Evolutionary conservation across 2,329 filamentous ascomycete species (phyloP), one percentile per base, ranked within the genome.

Genomic region (Metarhizium anisopliae): DNA sequence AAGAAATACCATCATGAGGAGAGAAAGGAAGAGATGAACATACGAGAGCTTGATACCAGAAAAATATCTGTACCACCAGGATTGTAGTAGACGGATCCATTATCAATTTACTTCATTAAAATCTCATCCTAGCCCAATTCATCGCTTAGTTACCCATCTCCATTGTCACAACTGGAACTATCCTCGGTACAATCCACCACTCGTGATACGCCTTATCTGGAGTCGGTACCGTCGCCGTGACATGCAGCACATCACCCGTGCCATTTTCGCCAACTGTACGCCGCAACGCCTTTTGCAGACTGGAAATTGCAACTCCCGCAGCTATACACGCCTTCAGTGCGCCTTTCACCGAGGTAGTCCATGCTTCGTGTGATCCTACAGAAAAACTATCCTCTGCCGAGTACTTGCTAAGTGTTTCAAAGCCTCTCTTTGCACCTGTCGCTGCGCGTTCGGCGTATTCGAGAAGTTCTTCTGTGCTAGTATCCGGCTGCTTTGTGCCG

Each of bases 271-370:
- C 29, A 5, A 8, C 18, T n/a, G 20, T 49, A 18, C n/a, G 69
- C 18, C 74, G 70, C 8, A 86, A 62, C 2, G 77, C 78, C 67
- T 83, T 86, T 63, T 78, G 80, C 51, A 87, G 68, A 1, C 75
- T 76, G 29, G 78, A 77, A 47, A 89, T 78, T 0, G 84, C 82
- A 59, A 91, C 79, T 6, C 82, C 83, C 1, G 85, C 77, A 8
- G 83, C 83, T 58, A 92, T 90, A 61, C 84, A 86, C n/a, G 86
- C 82, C 63, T 83, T 84, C 63, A 88, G 75, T 10, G 78, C 79
- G 58, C 81, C 77, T 67, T 83, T 86, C 11, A 80, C 74, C 25
- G 81, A 76, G 25, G 72, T 73, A 18, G 78, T 66, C 86, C 87
- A 91, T 55, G 82, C 78, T 11, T 79, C 80, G 61, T 87, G 78